Evolutionary conservation across 805 yeast species (phyloP), one percentile per base, ranked within the genome.

Genomic region (Candida sphagnicola): DNA sequence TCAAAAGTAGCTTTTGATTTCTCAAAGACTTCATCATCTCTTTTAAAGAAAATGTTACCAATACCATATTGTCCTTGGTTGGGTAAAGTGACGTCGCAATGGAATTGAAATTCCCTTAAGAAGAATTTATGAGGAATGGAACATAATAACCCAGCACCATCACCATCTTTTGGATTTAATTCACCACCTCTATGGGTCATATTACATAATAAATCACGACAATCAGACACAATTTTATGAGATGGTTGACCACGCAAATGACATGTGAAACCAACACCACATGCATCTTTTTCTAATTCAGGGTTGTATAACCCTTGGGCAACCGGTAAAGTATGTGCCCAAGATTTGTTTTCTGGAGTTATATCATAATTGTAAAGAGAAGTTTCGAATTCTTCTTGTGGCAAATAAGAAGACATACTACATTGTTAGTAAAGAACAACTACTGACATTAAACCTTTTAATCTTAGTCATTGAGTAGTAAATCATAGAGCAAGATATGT

Each of bases 111-210:
- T 67, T 91, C 98, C 61, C 91, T 79, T 43, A 65, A 64, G 74
- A 91, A 79, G 61, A 93, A 87, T 48, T 77, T 80, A 67, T 90
- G 96, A 25, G 97, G 96, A 46, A 91, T 80, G 21, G 95, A 84
- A 36, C 93, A 78, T 78, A 91, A 79, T 45, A 91, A 88, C 62
- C 99, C 99, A 18, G 99, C 99, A 65, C 99, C 99, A 60, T 91
- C 99, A 65, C 99, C 99, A 61, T 91, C 96, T 54, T 89, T 80
- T 16, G 97, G 95, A 57, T 90, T 96, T 43, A 96, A 95, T 44
- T 90, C 96, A 29, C 98, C 98, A 59, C 99, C 99, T 69, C 99
- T 80, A 65, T 91, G 99, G 45, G 97, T 86, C 99, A 91, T 93
- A 68, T 93, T 91, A 70, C 98, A 90, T 39, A 91, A 78, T 54